Evolutionary conservation across 176 grass and related monocot genomes (phyloP).

Genomic region (Phragmites australis): DNA sequence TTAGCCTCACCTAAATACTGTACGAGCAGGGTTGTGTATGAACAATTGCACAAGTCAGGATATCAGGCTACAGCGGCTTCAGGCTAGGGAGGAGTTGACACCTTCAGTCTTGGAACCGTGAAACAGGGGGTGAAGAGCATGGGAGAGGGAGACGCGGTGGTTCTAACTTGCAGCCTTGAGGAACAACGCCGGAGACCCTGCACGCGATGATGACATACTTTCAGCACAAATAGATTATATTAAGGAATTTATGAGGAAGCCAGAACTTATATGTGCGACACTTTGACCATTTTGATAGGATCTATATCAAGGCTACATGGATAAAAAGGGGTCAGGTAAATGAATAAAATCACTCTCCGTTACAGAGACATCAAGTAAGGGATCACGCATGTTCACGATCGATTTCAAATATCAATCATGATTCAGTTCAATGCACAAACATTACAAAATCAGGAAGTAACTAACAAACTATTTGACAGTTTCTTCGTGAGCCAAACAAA

Average conservation of each 20-base stretch:
- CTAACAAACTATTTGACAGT: not conserved
- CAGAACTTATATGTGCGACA: not conserved
- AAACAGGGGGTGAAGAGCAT: conserved; percentile 56
- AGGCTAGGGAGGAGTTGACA: not conserved
- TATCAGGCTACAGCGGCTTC: not conserved
- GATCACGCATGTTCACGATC: not conserved
- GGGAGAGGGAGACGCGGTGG: conserved; percentile 33
- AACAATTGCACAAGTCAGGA: conserved; percentile 22
- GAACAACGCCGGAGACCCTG: conserved; percentile 38
- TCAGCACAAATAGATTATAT: not conserved
- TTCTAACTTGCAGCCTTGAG: conserved; percentile 14
- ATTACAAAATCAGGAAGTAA: not conserved
- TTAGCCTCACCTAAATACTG: not conserved
- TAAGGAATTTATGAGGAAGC: not conserved
- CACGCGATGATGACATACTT: not conserved
- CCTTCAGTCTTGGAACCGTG: conserved; percentile 58
- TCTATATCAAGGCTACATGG: not conserved
- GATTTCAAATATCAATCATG: not conserved
- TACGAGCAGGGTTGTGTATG: not conserved
- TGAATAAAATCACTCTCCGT: not conserved
- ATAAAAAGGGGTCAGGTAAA: not conserved
- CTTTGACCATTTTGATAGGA: not conserved
- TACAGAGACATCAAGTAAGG: not conserved
- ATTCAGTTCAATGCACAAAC: not conserved
- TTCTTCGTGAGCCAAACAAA: conserved; percentile 2